Conservation (phyloP, 306 rosid genomes). For the Argentina anserina region DNA sequence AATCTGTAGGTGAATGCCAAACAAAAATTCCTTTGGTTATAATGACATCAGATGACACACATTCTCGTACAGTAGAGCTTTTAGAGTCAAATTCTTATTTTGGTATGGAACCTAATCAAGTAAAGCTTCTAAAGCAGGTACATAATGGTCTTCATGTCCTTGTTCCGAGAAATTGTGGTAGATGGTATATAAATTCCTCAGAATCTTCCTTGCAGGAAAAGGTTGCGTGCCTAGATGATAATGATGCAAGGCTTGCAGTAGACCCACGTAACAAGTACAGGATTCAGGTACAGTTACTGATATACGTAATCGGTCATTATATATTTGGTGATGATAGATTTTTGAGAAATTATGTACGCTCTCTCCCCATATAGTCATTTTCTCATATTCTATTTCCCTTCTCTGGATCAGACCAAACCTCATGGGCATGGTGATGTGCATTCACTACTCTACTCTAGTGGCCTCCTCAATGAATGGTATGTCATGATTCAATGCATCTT, state of each 20-base stretch:
- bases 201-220: conserved; percentile 66
- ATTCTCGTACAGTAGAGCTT: conserved; percentile 63
- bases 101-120: conserved; percentile 90
- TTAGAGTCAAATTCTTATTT: conserved; percentile 79
- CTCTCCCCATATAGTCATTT: conserved; percentile 11
- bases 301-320: background rate
- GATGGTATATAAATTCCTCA: conserved; percentile 16
- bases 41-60: conserved; percentile 98
- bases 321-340: background rate
- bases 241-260: conserved; percentile 94
- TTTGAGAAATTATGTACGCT: background rate
- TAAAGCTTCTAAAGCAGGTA: conserved; percentile 94
- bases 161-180: conserved; percentile 14
- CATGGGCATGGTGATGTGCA: conserved; percentile 99
- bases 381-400: conserved; percentile 3
- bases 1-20: conserved; percentile 48
- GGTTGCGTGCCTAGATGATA: conserved; percentile 91
- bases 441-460: conserved; percentile 86
- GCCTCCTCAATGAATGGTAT: conserved; percentile 84
- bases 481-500: conserved; percentile 17
- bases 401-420: conserved; percentile 79
- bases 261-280: conserved; percentile 69
- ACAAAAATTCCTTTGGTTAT: conserved; percentile 68
- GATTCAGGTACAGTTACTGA: conserved; percentile 64
- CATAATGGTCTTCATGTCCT: conserved; percentile 12